These are phyloP conservation scores for Fimicolochytrium jonesii DNA, from an alignment of 192 early-diverging fungal species.

Conservation along the genomic window DNA sequence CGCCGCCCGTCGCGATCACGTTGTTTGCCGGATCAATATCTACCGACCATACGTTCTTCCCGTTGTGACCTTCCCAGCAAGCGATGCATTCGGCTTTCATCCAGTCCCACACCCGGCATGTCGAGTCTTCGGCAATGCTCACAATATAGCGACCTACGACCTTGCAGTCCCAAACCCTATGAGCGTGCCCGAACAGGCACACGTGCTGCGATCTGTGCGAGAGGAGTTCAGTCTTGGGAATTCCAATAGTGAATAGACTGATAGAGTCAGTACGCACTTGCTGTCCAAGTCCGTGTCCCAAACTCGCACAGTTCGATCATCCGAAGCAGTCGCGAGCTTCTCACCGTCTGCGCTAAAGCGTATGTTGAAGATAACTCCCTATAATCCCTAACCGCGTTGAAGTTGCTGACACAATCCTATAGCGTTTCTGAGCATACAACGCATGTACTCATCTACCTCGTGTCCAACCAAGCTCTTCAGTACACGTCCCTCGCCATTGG, in stretches of 20 bases:
- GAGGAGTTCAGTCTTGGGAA: no score
- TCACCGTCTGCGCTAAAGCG: slow-evolving; percentile 59
- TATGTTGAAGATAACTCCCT: slow-evolving; percentile 76
- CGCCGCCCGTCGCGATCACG: slow-evolving; percentile 69
- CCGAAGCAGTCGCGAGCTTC: slow-evolving; percentile 65
- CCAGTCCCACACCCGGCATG: slow-evolving; percentile 72
- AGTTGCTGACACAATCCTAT: no score
- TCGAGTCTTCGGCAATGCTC: slow-evolving; percentile 74
- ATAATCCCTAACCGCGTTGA: background rate
- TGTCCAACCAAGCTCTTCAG: slow-evolving; percentile 51
- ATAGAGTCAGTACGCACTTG: slow-evolving; percentile 23
- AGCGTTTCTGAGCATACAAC: no score
- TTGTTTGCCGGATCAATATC: slow-evolving; percentile 51
- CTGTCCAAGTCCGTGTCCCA: slow-evolving; percentile 52
- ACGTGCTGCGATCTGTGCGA: slow-evolving; percentile 7
- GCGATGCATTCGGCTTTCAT: slow-evolving; percentile 51
- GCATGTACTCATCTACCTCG: slow-evolving; percentile 17
- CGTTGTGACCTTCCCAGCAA: slow-evolving; percentile 74
- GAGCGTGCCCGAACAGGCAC: slow-evolving; percentile 68
- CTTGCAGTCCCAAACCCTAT: slow-evolving; percentile 76
- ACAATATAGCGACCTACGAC: slow-evolving; percentile 52
- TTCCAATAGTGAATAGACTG: no score
- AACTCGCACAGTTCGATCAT: slow-evolving; percentile 76
- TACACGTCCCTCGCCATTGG: slow-evolving; percentile 39
- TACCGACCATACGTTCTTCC: slow-evolving; percentile 78